Percentiles rank a stretch among this genome's conserved stretches.
Evolutionary conservation across 768 basidiomycete genomes (phyloP).

Genomic region (Lentinula detonsa): DNA sequence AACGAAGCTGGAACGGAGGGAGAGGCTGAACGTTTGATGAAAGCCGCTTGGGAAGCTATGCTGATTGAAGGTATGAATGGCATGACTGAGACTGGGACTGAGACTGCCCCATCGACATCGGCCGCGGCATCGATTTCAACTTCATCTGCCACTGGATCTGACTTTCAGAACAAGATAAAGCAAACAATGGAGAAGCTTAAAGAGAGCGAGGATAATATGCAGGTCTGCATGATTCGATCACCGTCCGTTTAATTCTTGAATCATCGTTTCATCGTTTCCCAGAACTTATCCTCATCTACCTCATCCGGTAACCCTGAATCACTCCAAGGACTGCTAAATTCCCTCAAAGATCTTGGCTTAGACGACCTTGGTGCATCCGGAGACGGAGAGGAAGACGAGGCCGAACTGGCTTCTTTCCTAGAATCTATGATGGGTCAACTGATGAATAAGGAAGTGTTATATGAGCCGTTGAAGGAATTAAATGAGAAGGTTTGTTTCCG

Average conservation of each 20-base stretch:
- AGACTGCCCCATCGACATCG: constrained; percentile 8
- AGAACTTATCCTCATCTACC: constrained; percentile 8
- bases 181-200: constrained; percentile 72
- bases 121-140: constrained; percentile 9
- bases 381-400: constrained; percentile 33
- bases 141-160: constrained; percentile 16
- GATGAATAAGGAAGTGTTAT: constrained; percentile 78
- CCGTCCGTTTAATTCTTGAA: not conserved
- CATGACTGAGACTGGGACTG: constrained; percentile 9
- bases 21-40: constrained; percentile 30
- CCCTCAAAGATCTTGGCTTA: constrained; percentile 34
- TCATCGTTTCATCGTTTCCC: not conserved
- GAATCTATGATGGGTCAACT: constrained; percentile 80
- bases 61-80: constrained; percentile 58
- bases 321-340: constrained; percentile 47
- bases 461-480: constrained; percentile 82
- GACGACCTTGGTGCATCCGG: constrained; percentile 25
- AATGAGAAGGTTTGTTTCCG: constrained; percentile 49
- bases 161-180: constrained; percentile 66
- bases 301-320: constrained; percentile 24
- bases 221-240: constrained; percentile 23
- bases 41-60: constrained; percentile 69
- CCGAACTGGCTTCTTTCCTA: constrained; percentile 59
- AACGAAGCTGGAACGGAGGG: constrained; percentile 16
- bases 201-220: constrained; percentile 53